A percentile compares a stretch with the other conserved stretches of the same genome.
Conservation (phyloP, 148 eudicot species). For the Salicornia ramosissima region DNA sequence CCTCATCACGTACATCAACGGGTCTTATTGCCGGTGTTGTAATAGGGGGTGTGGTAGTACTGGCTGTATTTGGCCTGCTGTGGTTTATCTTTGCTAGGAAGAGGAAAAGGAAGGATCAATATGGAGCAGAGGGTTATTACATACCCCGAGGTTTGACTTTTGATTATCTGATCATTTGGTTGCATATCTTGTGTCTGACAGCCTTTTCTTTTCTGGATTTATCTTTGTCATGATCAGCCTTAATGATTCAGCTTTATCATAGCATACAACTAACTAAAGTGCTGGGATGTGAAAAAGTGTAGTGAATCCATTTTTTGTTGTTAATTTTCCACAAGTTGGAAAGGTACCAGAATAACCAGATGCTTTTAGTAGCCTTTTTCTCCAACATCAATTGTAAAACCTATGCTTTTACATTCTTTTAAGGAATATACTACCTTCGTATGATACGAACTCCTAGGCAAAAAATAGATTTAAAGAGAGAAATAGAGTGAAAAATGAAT, state of each 20-base stretch:
- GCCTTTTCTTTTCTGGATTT: not conserved
- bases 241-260: not conserved
- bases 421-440: no score
- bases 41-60: slow-evolving; percentile 45
- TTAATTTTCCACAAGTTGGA: slow-evolving; percentile 5
- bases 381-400: not conserved
- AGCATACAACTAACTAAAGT: not conserved
- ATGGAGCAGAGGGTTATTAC: slow-evolving; percentile 40
- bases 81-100: slow-evolving; percentile 47
- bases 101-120: slow-evolving; percentile 38
- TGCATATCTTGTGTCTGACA: not conserved
- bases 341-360: no score
- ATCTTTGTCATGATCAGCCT: not conserved
- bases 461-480: no score
- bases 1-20: slow-evolving; percentile 27
- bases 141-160: slow-evolving; percentile 38
- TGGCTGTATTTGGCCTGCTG: slow-evolving; percentile 43
- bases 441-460: no score
- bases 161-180: slow-evolving; percentile 2
- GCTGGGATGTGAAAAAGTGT: not conserved
- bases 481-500: no score
- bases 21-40: slow-evolving; percentile 47
- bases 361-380: not conserved
- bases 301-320: not conserved
- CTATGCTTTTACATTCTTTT: slow-evolving; percentile 1